Conservation (phyloP, 306 rosid species). For the Cucumis hystrix region DNA sequence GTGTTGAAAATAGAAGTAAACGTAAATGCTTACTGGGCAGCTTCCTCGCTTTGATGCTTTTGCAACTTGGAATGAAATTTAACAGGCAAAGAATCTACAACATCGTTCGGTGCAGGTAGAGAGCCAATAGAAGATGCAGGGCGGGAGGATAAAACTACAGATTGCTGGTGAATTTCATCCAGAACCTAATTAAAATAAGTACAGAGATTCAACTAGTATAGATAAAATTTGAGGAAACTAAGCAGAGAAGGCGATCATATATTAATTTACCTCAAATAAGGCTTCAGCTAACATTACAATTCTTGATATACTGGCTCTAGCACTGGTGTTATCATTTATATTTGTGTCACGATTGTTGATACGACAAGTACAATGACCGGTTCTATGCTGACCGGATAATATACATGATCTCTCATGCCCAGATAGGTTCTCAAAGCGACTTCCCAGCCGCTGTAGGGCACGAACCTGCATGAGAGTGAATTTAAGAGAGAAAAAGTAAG, state of each 20-base stretch:
- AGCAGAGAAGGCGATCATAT: conserved; percentile 9
- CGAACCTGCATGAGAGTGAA: conserved; percentile 52
- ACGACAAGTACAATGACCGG: conserved; percentile 80
- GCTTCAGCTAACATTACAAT: conserved; percentile 99
- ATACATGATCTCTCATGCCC: conserved; percentile 93
- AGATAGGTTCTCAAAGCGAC: conserved; percentile 84
- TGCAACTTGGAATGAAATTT: conserved; percentile 56
- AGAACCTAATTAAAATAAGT: conserved; percentile 88
- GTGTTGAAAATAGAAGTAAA: background rate
- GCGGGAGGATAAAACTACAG: conserved; percentile 85
- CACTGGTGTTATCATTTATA: conserved; percentile 53
- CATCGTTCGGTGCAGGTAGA: conserved; percentile 87
- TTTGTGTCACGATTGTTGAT: conserved; percentile 33
- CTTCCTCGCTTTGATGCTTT: conserved; percentile 73
- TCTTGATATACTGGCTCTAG: conserved; percentile 98
- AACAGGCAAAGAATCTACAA: conserved; percentile 92
- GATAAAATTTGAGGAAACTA: conserved; percentile 16
- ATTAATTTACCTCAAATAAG: conserved; percentile 68
- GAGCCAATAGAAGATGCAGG: conserved; percentile 95
- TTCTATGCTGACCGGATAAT: conserved; percentile 88
- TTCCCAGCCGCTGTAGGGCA: conserved; percentile 93
- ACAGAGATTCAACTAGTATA: conserved; percentile 43
- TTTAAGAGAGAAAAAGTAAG: background rate
- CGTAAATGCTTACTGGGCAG: conserved; percentile 63
- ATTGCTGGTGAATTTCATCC: conserved; percentile 99